Percentiles rank a stretch among this genome's conserved stretches.
Evolutionary conservation across 805 yeast species (phyloP).

Genomic region (Wickerhamiella parazyma): DNA sequence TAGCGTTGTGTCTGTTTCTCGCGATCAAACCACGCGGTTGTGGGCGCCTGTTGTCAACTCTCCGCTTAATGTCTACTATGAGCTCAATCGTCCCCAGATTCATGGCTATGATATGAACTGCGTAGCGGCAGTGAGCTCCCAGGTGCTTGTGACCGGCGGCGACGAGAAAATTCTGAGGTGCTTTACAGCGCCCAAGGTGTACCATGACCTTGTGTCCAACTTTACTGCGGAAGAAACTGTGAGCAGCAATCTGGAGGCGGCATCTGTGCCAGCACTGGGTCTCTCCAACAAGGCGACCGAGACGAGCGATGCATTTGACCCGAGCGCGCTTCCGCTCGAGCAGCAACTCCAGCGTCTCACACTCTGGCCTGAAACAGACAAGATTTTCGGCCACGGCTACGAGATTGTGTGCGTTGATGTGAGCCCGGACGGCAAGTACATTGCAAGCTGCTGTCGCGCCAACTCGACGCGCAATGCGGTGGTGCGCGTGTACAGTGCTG

Average conservation of each 20-base stretch:
- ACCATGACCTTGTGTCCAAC: conserved; percentile 45
- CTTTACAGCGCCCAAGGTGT: conserved; percentile 75
- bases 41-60: conserved; percentile 32
- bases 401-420: conserved; percentile 73
- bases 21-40: conserved; percentile 87
- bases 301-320: conserved; percentile 28
- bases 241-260: conserved; percentile 55
- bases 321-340: conserved; percentile 63
- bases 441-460: conserved; percentile 89
- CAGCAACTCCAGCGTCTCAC: conserved; percentile 86
- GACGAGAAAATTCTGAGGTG: conserved; percentile 88
- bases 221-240: background rate
- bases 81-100: conserved; percentile 92
- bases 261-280: conserved; percentile 85
- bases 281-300: conserved; percentile 74
- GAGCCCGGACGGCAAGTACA: conserved; percentile 43
- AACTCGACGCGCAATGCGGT: conserved; percentile 77
- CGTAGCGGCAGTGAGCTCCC: conserved; percentile 42
- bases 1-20: conserved; percentile 61
- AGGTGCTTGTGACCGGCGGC: conserved; percentile 79
- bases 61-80: conserved; percentile 51
- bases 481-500: conserved; percentile 55
- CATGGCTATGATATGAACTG: conserved; percentile 97
- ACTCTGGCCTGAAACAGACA: conserved; percentile 89
- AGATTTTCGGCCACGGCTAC: conserved; percentile 94